Evolutionary conservation across 2,329 filamentous ascomycete genomes (phyloP).

Genomic region (Ciborinia camelliae): DNA sequence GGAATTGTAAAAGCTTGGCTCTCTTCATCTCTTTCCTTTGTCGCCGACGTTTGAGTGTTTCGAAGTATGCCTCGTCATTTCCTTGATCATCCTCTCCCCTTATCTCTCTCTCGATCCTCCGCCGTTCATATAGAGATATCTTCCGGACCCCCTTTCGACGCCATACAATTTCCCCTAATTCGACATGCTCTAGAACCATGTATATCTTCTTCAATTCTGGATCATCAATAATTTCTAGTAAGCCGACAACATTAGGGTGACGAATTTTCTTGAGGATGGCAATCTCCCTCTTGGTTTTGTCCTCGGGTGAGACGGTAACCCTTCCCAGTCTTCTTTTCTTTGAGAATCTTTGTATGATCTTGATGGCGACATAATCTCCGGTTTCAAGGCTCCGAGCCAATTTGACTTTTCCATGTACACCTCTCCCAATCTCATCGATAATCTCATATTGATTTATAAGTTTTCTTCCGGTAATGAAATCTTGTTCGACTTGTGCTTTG

Average conservation of each 20-base stretch:
- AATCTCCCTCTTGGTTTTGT: conserved; percentile 92
- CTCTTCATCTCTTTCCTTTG: conserved; percentile 56
- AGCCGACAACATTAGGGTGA: conserved; percentile 92
- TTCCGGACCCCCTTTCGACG: conserved; percentile 81
- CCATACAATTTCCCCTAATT: conserved; percentile 92
- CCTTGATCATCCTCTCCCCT: conserved; percentile 54
- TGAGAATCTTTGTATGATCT: conserved; percentile 95
- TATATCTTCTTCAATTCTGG: conserved; percentile 97
- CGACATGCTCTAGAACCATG: conserved; percentile 92
- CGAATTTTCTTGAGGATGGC: conserved; percentile 98
- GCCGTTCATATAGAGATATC: conserved; percentile 78
- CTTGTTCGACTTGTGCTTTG: conserved; percentile 85
- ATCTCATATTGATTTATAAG: conserved; percentile 98
- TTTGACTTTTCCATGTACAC: conserved; percentile 97
- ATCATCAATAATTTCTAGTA: conserved; percentile 97
- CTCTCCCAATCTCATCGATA: conserved; percentile 90
- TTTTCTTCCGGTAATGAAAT: conserved; percentile 86
- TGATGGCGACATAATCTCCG: conserved; percentile 85
- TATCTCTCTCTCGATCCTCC: conserved; percentile 71
- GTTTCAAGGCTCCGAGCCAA: conserved; percentile 77
- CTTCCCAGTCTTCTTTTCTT: conserved; percentile 90
- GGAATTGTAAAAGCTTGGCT: conserved; percentile 50
- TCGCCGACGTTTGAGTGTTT: conserved; percentile 57
- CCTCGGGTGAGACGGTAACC: conserved; percentile 64
- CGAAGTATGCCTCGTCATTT: conserved; percentile 57